phyloP scores from a whole-genome alignment of 495 filamentous ascomycete genomes.

The Aspergillus incahuasiensis region DNA sequence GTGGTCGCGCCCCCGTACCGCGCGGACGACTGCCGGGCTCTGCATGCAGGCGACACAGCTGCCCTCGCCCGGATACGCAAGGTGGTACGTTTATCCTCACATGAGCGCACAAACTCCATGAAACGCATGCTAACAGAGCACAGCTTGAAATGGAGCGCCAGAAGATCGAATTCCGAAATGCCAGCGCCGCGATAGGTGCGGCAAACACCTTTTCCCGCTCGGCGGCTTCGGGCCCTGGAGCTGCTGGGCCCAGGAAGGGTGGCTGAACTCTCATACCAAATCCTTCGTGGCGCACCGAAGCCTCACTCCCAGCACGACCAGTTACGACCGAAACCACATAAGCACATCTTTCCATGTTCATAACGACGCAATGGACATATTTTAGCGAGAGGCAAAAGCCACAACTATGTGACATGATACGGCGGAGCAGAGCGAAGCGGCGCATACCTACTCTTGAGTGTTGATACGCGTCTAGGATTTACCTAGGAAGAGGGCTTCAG shows the following conservation, averaged over 20 bases:
- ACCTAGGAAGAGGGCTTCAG: too few species aligned
- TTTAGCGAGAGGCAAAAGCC: neutral
- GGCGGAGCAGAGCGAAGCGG: neutral
- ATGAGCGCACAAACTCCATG: neutral
- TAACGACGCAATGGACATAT: neutral
- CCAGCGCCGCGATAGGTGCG: conserved; percentile 39
- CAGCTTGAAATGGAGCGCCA: conserved; percentile 49
- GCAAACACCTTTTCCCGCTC: conserved; percentile 31
- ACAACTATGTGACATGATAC: neutral
- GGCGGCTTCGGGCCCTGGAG: conserved; percentile 18
- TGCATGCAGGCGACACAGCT: conserved; percentile 44
- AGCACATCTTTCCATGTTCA: neutral
- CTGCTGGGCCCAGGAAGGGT: conserved; percentile 28
- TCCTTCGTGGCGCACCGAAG: neutral
- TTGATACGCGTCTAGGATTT: too few species aligned
- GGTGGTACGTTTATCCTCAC: conserved; percentile 47
- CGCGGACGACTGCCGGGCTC: conserved; percentile 52
- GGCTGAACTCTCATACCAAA: conserved; percentile 16
- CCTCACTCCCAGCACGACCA: neutral
- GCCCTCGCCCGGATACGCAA: conserved; percentile 57
- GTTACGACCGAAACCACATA: neutral
- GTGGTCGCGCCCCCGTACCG: conserved; percentile 58
- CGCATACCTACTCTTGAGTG: too few species aligned
- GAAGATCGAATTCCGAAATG: conserved; percentile 46
- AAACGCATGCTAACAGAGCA: neutral